A percentile compares a stretch with the other conserved stretches of the same genome.
phyloP scores from a whole-genome alignment of 352 stramenopile genomes.

The Pythium chondricola region DNA sequence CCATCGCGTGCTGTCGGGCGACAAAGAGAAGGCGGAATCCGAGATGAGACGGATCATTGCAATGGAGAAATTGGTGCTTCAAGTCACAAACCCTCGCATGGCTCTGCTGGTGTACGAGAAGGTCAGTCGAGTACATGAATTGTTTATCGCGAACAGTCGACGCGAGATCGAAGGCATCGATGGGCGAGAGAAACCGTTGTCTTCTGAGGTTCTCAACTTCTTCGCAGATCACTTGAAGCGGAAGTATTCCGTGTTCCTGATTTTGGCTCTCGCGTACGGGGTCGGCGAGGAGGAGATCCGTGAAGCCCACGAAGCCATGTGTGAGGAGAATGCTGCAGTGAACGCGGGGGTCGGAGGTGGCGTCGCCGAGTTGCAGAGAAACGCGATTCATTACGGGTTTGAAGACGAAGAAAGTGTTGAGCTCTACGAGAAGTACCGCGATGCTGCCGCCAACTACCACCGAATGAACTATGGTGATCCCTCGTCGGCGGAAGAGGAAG shows the following conservation, averaged over 20 bases:
- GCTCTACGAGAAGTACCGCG: conserved; percentile 82
- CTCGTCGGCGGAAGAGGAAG: conserved; percentile 74
- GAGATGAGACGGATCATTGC: conserved; percentile 75
- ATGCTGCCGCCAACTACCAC: conserved; percentile 75
- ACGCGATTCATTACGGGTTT: conserved; percentile 59
- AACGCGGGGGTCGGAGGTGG: conserved; percentile 70
- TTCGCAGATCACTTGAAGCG: conserved; percentile 82
- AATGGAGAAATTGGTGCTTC: conserved; percentile 79
- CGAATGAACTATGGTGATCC: conserved; percentile 83
- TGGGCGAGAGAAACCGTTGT: conserved; percentile 30
- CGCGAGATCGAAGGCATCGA: conserved; percentile 65
- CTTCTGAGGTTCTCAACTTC: conserved; percentile 68
- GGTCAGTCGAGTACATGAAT: conserved; percentile 81
- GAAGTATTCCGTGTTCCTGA: conserved; percentile 86
- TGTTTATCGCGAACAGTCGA: conserved; percentile 74
- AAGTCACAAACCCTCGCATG: conserved; percentile 75
- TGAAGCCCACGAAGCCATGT: conserved; percentile 77
- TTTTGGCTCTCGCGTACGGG: conserved; percentile 69
- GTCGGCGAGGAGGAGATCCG: conserved; percentile 76
- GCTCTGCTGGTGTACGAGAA: conserved; percentile 86
- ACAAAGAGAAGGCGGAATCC: conserved; percentile 82
- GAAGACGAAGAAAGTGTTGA: conserved; percentile 68
- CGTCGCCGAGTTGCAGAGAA: conserved; percentile 44
- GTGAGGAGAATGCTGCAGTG: conserved; percentile 63
- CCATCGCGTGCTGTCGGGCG: conserved; percentile 63